Evolutionary conservation across 306 rosid species (phyloP), one percentile per base, ranked within the genome.

Genomic region (Nissolia schottii): DNA sequence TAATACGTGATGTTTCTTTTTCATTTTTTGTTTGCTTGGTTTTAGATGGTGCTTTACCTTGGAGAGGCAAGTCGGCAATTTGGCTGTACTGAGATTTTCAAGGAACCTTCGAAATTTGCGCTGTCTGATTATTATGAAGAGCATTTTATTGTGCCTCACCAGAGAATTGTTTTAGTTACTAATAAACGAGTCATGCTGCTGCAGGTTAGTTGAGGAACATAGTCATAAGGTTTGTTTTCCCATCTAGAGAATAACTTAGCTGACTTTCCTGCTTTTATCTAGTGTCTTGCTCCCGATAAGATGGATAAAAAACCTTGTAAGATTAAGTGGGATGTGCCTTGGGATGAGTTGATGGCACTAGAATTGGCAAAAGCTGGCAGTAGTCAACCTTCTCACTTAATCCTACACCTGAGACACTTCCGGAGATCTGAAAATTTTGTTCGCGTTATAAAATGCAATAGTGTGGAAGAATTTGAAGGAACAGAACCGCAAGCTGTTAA

Each of bases 61-160:
- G 99, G 88, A 61, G 99, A 91, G 87, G 93, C 93, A 68, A 90
- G 97, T 70, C 90, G 86, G 41, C 92, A 81, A 41, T 94, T 94
- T 55, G 96, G 99, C 64, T 94, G 97, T 83, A 86, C 99, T 67
- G 96, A 91, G 63, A 71, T 94, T 75, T 94, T 94, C 88, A 94
- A 89, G 85, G 99, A 91, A 77, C 97, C 96, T 81, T 94, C 99
- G 53, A 94, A 94, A 76, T 94, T 80, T 72, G 97, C 99, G 0
- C 81, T 84, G 87, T 89, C 99, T 69, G 99, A 94, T 84, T 87
- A 82, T 76, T 94, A 94, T 74, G 97, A 87, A 81, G 93, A 84
- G 37, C 93, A 91, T 72, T 94, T 87, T 71, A 67, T 57, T 43
- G 95, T 91, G 74, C 90, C 97, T 16, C 80, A 84, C 86, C 87